Conservation (phyloP, 176 grass and related monocot species). For the Cenchrus purpureus region DNA sequence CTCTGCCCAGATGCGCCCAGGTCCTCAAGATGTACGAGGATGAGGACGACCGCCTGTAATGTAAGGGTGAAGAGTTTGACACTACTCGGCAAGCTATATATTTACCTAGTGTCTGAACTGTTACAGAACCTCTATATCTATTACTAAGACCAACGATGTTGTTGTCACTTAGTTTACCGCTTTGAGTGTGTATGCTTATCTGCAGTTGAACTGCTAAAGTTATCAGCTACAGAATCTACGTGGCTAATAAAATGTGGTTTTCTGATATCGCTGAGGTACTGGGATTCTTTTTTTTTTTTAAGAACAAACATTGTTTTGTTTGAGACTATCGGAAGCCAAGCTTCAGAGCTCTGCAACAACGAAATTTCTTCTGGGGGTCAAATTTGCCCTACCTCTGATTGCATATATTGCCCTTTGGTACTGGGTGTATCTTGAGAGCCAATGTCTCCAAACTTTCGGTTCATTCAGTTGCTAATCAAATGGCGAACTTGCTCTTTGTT, state of each 20-base stretch:
- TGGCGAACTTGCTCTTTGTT: not conserved
- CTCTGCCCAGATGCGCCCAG: slow-evolving; percentile 51
- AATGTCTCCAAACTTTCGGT: too few species aligned
- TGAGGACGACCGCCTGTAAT: slow-evolving; percentile 48
- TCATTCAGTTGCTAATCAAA: not conserved
- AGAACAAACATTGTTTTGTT: not conserved
- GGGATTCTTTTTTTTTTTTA: not conserved
- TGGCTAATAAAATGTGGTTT: not conserved
- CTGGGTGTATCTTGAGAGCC: not conserved
- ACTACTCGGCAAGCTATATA: not conserved
- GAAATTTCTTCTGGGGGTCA: not conserved
- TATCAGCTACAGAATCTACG: slow-evolving; percentile 13
- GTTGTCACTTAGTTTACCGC: not conserved
- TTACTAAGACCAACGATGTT: slow-evolving; percentile 23
- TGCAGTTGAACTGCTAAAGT: not conserved
- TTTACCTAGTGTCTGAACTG: slow-evolving; percentile 21
- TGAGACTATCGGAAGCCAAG: not conserved
- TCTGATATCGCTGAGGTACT: not conserved
- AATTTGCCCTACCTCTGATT: not conserved
- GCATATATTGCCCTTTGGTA: not conserved
- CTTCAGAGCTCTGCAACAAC: not conserved
- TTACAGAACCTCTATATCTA: slow-evolving; percentile 1
- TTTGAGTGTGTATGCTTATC: slow-evolving; percentile 13
- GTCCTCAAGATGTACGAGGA: slow-evolving; percentile 81
- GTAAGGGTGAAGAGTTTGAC: not conserved